These are phyloP conservation scores for Diaporthe ilicicola DNA, from an alignment of 2,329 filamentous ascomycete species.

Conservation along the genomic window DNA sequence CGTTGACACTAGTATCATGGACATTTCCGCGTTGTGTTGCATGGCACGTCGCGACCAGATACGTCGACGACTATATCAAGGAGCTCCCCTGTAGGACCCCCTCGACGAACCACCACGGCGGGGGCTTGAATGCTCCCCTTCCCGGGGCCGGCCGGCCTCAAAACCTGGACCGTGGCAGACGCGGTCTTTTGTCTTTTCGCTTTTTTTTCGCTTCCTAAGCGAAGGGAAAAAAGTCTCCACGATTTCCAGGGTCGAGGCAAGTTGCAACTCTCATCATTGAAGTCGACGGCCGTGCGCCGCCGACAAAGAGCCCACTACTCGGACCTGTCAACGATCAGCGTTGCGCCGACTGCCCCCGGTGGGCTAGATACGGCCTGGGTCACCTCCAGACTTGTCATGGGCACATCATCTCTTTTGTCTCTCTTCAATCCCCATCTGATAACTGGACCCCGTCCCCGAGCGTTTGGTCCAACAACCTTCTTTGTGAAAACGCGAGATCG, in stretches of 20 bases:
- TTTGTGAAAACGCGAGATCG: not conserved
- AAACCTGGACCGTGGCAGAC: not conserved
- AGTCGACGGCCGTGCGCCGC: not conserved
- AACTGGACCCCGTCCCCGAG: constrained; percentile 2
- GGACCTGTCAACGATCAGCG: not conserved
- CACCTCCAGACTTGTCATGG: not conserved
- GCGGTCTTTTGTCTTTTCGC: not conserved
- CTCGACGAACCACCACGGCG: not conserved
- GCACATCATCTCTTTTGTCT: not conserved
- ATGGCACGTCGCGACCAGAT: not conserved
- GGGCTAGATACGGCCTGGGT: not conserved
- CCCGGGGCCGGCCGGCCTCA: constrained; percentile 11
- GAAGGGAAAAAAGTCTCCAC: constrained; percentile 11
- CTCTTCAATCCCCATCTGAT: not conserved
- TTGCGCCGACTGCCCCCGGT: not conserved
- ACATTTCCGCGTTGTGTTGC: constrained; percentile 9
- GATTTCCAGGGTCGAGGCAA: not conserved
- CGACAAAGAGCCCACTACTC: not conserved
- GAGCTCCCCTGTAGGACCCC: not conserved
- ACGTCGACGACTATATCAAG: not conserved
- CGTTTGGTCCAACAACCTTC: not conserved
- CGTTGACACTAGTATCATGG: not conserved
- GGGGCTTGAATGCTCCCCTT: not conserved
- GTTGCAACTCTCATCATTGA: constrained; percentile 5
- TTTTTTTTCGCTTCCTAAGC: constrained; percentile 9